Evolutionary conservation across 331 rosid species (phyloP).

Genomic region (Malus hybrid): DNA sequence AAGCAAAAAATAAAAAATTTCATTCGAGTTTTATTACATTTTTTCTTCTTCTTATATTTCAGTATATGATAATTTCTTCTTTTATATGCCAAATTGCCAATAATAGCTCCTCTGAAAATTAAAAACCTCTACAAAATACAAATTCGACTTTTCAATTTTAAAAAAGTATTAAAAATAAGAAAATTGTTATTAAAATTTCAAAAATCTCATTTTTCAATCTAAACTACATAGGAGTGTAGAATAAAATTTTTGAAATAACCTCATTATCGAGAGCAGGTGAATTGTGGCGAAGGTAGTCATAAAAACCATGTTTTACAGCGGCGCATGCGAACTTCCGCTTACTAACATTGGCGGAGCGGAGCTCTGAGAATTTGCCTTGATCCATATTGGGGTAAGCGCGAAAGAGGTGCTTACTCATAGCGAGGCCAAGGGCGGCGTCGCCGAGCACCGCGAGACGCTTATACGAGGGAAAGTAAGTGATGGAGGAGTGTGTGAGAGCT

Average conservation of each 20-base stretch:
- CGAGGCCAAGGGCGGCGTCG: conserved; percentile 47
- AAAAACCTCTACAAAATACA: no score
- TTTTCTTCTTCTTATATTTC: no score
- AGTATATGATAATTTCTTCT: no score
- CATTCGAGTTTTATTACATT: no score
- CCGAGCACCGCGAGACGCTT: conserved; percentile 69
- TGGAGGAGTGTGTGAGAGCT: conserved; percentile 69
- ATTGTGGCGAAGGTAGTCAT: conserved; percentile 32
- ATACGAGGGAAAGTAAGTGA: conserved; percentile 14
- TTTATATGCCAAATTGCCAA: no score
- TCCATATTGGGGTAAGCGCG: conserved; percentile 32
- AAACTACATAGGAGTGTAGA: no score
- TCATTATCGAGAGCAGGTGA: conserved; percentile 19
- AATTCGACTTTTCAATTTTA: no score
- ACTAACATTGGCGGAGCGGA: conserved; percentile 58
- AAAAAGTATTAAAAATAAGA: no score
- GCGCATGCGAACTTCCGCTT: conserved; percentile 69
- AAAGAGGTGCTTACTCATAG: conserved; percentile 33
- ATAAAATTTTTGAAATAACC: conserved; percentile 2
- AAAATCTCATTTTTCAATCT: no score
- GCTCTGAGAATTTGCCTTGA: conserved; percentile 37
- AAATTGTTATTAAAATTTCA: fast-evolving
- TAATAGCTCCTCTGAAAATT: no score
- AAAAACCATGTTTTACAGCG: conserved; percentile 40
- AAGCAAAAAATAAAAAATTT: no score